These are phyloP conservation scores for Fusarium lyarnte DNA, from an alignment of 2,329 filamentous ascomycete genomes.

Conservation along the genomic window DNA sequence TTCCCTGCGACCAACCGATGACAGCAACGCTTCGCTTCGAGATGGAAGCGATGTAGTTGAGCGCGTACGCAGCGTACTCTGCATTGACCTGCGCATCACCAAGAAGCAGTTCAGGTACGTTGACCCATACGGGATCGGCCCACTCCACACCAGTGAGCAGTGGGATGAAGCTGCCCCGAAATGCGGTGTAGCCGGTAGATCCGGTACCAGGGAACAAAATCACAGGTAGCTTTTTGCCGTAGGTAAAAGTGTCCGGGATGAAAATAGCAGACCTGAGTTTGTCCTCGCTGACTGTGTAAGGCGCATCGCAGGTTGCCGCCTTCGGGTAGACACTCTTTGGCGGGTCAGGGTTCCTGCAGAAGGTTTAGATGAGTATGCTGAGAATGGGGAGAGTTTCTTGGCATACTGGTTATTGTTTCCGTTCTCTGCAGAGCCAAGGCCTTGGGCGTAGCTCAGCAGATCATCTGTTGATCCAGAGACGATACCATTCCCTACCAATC, in stretches of 20 bases:
- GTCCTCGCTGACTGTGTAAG: not conserved
- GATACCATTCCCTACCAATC: not conserved
- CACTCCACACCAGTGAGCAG: slow-evolving; percentile 1
- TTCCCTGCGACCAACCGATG: slow-evolving; percentile 9
- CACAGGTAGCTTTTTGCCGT: not conserved
- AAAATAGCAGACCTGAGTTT: slow-evolving; percentile 4
- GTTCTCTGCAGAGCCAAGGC: not conserved
- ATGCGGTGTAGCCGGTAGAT: not conserved
- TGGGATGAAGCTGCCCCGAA: not conserved
- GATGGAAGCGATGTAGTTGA: slow-evolving; percentile 1
- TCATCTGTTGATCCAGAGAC: not conserved
- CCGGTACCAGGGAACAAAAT: slow-evolving; percentile 7
- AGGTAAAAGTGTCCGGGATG: slow-evolving; percentile 1
- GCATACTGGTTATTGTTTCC: not conserved
- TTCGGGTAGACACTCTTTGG: slow-evolving; percentile 2
- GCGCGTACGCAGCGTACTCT: slow-evolving; percentile 1
- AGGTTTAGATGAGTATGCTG: not conserved
- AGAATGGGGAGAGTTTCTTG: fast-evolving
- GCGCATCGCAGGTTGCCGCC: not conserved
- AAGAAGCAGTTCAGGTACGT: not conserved
- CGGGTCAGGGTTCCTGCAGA: not conserved
- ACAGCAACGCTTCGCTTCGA: not conserved
- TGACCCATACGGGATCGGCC: slow-evolving; percentile 16
- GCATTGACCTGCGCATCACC: slow-evolving; percentile 2
- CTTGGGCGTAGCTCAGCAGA: not conserved